Base-by-base conservation (phyloP, 2,329 filamentous ascomycete genomes). In the Diaporthe vexans region DNA sequence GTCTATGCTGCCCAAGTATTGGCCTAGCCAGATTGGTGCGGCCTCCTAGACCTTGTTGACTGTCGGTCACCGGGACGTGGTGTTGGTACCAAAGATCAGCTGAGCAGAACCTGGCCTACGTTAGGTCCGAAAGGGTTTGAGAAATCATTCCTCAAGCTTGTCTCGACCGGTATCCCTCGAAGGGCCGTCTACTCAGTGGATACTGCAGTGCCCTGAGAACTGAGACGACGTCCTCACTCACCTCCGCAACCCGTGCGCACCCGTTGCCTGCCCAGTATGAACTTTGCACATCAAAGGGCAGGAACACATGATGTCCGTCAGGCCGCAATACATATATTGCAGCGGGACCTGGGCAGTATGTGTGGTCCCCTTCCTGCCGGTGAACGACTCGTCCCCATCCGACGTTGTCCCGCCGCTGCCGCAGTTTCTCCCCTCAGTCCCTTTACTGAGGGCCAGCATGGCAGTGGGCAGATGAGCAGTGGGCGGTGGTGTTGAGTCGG, bases 241-340 rank as follows among this genome's bases (percentile, higher is more conserved):
- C 61, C 46, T 48, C 7, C 46, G n/a, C 46, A 37, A 24, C 46
- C 52, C 46, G 5, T 52, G 46, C 26, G 46, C 48, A 33, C 15
- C 29, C n/a, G n/a, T 54, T 37, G 33, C 48, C 33, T 54, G 46
- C 46, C 46, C 35, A 19, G 46, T 19, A 21, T 40, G 46, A 26
- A 35, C n/a, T 17, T 40, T 33, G 13, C 26, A 37, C 11, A 24
- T n/a, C 29, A 33, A 37, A 24, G 24, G 48, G n/a, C 33, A 33
- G 46, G 24, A 48, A n/a, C 63, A 68, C 63, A 68, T 54, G 63
- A 54, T 68, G 21, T 26, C 17, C 46, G 48, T 54, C 63, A 68
- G 63, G 63, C 63, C 63, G 63, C 63, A 68, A 68, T 54, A 68
- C 46, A 67, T 68, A 68, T 54, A 40, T 54, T 54, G 46, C 63